A percentile compares a stretch with the other conserved stretches of the same genome.
These are phyloP conservation scores for Aspergillus costaricaensis DNA, from an alignment of 2,329 filamentous ascomycete genomes.

Conservation along the genomic window DNA sequence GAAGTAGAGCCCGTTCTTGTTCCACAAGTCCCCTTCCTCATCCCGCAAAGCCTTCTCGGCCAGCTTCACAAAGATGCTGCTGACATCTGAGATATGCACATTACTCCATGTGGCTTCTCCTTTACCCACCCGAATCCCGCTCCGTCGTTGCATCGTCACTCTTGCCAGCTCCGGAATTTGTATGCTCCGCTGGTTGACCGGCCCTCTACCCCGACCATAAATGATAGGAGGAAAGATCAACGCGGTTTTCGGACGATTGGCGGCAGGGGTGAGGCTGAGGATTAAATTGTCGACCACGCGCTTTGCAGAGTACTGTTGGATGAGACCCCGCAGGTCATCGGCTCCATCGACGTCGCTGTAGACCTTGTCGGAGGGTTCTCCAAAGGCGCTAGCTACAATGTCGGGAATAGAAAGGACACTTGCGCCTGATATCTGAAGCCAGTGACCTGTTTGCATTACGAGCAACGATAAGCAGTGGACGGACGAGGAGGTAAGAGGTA, in stretches of 20 bases:
- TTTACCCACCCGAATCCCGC: constrained; percentile 55
- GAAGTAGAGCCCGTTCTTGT: constrained; percentile 44
- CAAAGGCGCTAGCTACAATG: constrained; percentile 33
- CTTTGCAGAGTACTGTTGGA: constrained; percentile 52
- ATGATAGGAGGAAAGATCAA: constrained; percentile 66
- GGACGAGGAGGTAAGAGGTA: background rate
- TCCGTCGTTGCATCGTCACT: constrained; percentile 47
- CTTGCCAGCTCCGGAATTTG: constrained; percentile 52
- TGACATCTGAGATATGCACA: constrained; percentile 62
- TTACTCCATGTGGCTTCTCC: constrained; percentile 61
- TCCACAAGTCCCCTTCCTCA: constrained; percentile 36
- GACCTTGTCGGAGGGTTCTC: constrained; percentile 31
- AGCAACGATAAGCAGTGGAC: background rate
- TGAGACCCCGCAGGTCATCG: constrained; percentile 31
- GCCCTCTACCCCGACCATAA: constrained; percentile 54
- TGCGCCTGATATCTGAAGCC: constrained; percentile 45
- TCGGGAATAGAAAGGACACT: constrained; percentile 41
- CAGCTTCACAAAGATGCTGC: constrained; percentile 54
- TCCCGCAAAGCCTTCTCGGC: constrained; percentile 46
- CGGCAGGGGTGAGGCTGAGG: constrained; percentile 44
- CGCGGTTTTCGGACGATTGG: constrained; percentile 53
- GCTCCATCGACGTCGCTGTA: constrained; percentile 41
- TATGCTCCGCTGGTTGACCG: constrained; percentile 53
- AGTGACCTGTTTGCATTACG: constrained; percentile 25
- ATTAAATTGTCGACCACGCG: constrained; percentile 68